Evolutionary conservation across 1,284 basidiomycete species (phyloP).

Genomic region (Puccinia brachypodii): DNA sequence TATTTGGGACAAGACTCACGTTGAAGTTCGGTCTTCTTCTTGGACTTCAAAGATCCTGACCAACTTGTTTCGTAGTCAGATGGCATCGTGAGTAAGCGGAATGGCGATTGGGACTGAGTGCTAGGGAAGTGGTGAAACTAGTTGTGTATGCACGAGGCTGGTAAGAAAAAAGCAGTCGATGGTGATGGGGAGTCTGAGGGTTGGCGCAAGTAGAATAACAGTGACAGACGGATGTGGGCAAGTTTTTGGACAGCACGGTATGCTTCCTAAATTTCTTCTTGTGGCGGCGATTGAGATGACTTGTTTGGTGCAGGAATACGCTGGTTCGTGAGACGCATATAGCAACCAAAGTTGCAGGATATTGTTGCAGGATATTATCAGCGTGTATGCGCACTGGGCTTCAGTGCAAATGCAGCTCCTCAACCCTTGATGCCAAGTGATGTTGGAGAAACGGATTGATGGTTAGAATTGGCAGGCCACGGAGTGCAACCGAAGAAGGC

Average conservation of each 20-base stretch:
- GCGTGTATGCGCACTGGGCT: slow-evolving; percentile 9
- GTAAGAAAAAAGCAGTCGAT: too few relatives aligned
- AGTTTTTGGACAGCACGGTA: too few relatives aligned
- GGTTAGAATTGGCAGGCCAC: too few relatives aligned
- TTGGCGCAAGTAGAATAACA: too few relatives aligned
- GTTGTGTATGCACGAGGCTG: not conserved
- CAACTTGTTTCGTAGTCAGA: slow-evolving; percentile 16
- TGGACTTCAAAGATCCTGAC: slow-evolving; percentile 42
- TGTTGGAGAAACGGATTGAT: too few relatives aligned
- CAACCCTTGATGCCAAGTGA: too few relatives aligned
- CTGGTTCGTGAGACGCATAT: not conserved
- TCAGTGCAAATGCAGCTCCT: not conserved
- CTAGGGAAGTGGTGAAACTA: not conserved
- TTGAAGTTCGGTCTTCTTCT: slow-evolving; percentile 43
- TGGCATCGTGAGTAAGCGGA: not conserved
- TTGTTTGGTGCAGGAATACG: not conserved
- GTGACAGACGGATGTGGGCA: too few relatives aligned
- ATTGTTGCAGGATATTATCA: not conserved
- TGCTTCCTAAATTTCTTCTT: too few relatives aligned
- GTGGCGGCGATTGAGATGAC: not conserved
- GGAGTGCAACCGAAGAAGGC: too few relatives aligned
- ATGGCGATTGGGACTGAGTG: not conserved
- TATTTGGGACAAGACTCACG: not conserved
- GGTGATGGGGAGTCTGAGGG: not conserved
- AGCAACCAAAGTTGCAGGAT: too few relatives aligned